Base-by-base conservation (phyloP, 2,329 filamentous ascomycete species). In the Fusarium chlamydosporum region DNA sequence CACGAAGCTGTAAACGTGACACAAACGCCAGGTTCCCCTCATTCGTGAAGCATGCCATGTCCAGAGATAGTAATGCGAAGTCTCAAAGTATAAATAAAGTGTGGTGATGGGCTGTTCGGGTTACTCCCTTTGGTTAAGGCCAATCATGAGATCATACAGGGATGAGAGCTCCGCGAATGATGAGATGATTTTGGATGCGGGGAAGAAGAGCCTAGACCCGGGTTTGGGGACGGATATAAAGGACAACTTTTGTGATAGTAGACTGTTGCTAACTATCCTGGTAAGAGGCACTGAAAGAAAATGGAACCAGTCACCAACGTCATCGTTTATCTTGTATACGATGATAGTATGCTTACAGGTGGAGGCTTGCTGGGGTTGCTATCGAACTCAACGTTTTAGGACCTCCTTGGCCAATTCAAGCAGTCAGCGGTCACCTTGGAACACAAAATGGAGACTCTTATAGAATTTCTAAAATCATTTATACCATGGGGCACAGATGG, bases 1-100 rank as follows among this genome's bases (percentile, higher is more conserved):
- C 16, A 34, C 27, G 35, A 18, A 7, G 45, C 6, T 50, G 18
- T 29, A 10, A 43, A 61, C 58, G 38, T 62, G 59, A 62, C 59
- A 23, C 46, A 46, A 27, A 55, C 15, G 34, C 16, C 7, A 1
- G 40, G 47, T 62, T 62, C 59, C 59, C 59, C 59, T 62, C 59
- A 55, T 18, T 29, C 7, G 3, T 18, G 31, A 45, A 27, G 31
- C 42, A 45, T 45, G 27, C 9, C 11, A 35, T 15, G 34, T 62
- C 59, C 59, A 35, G 18, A 62, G 23, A 62, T 27, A 46, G 59
- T 46, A 62, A 62, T 62, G 59, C 59, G 59, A 62, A 62, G 59
- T 62, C 56, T 33, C 47, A 35, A 41, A 62, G 45, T 62, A 43
- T 46, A 45, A n/a, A 26, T 26, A 27, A 27, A 47, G 37, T 52